Evolutionary conservation across 768 basidiomycete species (phyloP).

Genomic region (Termitomyces sp.): DNA sequence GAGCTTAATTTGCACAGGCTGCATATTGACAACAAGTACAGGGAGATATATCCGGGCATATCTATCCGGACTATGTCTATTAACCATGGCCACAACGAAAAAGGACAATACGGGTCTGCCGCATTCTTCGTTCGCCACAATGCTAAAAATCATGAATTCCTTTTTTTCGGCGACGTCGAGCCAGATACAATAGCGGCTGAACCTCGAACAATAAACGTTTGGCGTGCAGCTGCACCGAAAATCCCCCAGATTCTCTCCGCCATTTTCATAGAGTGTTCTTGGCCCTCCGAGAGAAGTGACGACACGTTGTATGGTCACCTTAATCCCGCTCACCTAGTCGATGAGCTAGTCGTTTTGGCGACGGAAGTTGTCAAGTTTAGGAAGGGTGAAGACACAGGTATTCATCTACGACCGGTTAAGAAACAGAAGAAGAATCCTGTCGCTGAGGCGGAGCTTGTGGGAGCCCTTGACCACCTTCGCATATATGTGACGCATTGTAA

Average conservation of each 20-base stretch:
- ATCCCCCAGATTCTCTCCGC: conserved; percentile 63
- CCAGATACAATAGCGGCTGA: conserved; percentile 64
- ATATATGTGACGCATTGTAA: conserved; percentile 91
- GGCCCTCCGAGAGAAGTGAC: conserved; percentile 65
- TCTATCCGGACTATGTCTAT: conserved; percentile 66
- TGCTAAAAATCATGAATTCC: conserved; percentile 57
- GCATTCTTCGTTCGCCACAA: conserved; percentile 85
- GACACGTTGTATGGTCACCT: conserved; percentile 82
- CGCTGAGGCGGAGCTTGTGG: conserved; percentile 38
- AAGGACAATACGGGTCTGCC: conserved; percentile 63
- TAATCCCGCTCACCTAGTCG: conserved; percentile 70
- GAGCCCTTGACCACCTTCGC: conserved; percentile 51
- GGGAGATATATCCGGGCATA: conserved; percentile 44
- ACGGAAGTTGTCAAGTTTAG: conserved; percentile 54
- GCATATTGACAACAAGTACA: conserved; percentile 47
- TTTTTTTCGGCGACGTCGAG: conserved; percentile 95
- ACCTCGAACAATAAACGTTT: conserved; percentile 65
- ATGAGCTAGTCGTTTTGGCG: conserved; percentile 71
- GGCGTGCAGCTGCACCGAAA: conserved; percentile 77
- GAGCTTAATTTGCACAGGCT: conserved; percentile 32
- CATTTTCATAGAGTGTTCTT: conserved; percentile 97
- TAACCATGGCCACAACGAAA: conserved; percentile 60
- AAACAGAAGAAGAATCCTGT: conserved; percentile 34
- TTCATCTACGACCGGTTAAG: conserved; percentile 26
- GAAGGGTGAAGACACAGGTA: conserved; percentile 18